These are phyloP conservation scores for Rhodotorula mucilaginosa DNA, from an alignment of 1,284 basidiomycete species.

Conservation along the genomic window DNA sequence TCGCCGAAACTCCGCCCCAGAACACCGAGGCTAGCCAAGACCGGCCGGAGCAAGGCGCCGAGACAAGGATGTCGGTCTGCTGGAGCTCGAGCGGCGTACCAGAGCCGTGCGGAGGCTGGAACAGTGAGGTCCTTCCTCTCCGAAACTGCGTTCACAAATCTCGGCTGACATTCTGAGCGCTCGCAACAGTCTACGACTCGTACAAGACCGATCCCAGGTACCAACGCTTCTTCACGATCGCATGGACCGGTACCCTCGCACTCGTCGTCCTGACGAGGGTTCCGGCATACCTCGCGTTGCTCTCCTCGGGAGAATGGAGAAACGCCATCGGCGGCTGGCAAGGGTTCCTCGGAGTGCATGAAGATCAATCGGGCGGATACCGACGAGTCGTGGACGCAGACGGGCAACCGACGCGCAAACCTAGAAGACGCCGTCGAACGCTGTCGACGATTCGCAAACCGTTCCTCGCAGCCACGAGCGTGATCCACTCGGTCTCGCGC, in stretches of 20 bases:
- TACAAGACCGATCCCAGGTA: conserved; percentile 34
- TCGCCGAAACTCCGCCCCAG: no score
- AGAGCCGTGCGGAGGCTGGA: conserved; percentile 25
- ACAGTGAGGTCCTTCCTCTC: conserved; percentile 1
- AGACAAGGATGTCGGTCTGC: conserved; percentile 4
- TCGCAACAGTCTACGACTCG: conserved; percentile 31
- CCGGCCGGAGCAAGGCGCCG: no score
- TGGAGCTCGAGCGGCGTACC: conserved; percentile 16
- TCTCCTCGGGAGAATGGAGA: background rate
- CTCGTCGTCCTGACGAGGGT: conserved; percentile 16
- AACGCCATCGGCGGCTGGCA: background rate
- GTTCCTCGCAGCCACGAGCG: conserved; percentile 9
- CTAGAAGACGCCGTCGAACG: background rate
- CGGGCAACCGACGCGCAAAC: background rate
- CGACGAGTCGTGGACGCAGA: background rate
- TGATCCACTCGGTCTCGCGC: conserved; percentile 13
- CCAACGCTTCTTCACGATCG: conserved; percentile 27
- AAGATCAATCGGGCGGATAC: conserved; percentile 7
- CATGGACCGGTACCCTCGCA: conserved; percentile 24
- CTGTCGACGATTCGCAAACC: background rate
- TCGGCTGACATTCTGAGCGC: background rate
- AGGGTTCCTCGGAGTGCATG: conserved; percentile 18
- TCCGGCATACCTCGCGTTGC: conserved; percentile 3
- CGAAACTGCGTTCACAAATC: no score
- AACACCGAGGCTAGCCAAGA: no score